phyloP scores from a whole-genome alignment of 148 eudicot species.

The Cornus florida region DNA sequence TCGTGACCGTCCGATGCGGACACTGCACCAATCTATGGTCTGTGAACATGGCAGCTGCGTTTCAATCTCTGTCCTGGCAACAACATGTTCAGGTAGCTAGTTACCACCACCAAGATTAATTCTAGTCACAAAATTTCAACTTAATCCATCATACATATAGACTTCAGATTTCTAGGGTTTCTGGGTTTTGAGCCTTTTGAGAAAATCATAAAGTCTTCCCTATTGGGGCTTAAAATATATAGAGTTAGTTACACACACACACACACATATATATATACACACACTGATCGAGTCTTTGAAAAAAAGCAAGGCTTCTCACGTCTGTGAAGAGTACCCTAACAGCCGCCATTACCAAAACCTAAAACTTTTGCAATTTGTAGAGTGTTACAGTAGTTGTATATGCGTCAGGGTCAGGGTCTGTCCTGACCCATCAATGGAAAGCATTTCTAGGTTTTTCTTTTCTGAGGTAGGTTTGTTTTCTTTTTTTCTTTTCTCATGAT shows the following conservation, averaged over 20 bases:
- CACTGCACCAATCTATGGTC: conserved; percentile 88
- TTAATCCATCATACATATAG: conserved; percentile 15
- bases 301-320: too few species aligned
- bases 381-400: conserved; percentile 14
- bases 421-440: conserved; percentile 15
- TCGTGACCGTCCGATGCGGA: conserved; percentile 93
- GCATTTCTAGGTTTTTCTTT: conserved; percentile 1
- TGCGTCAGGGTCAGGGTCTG: conserved; percentile 16
- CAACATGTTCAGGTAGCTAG: conserved; percentile 29
- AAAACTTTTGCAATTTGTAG: conserved; percentile 7
- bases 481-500: conserved; percentile 1
- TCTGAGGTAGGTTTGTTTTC: neutral
- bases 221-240: neutral
- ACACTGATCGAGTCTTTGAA: conserved; percentile 10
- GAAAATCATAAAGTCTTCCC: conserved; percentile 13
- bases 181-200: conserved; percentile 32
- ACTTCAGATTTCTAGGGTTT: conserved; percentile 33
- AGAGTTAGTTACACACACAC: neutral
- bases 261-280: conserved; percentile 1
- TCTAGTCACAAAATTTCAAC: conserved; percentile 1
- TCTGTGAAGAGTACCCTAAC: conserved; percentile 17
- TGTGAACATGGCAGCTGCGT: conserved; percentile 88
- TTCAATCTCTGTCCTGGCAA: conserved; percentile 45
- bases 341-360: conserved; percentile 30
- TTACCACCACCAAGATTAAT: neutral